Percentiles rank a stretch among this genome's conserved stretches.
These are phyloP conservation scores for Niebla homalea DNA, from an alignment of 495 filamentous ascomycete species.

Conservation along the genomic window DNA sequence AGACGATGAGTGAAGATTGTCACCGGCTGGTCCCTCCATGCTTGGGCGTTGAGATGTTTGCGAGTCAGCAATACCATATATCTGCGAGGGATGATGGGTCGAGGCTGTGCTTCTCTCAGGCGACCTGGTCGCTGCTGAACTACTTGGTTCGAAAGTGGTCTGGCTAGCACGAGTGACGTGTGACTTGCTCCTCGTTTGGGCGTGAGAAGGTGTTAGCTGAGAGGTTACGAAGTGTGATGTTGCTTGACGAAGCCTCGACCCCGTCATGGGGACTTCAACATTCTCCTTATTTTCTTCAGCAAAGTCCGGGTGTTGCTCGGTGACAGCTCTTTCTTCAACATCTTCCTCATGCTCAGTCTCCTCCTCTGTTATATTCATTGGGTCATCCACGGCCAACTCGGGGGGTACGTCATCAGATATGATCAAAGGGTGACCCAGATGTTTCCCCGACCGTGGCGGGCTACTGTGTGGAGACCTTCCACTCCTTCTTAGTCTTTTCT, in stretches of 20 bases:
- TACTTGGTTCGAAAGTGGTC: constrained; percentile 1
- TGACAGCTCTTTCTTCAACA: constrained; percentile 15
- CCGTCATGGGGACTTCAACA: constrained; percentile 19
- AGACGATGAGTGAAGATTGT: constrained; percentile 7
- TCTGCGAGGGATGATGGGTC: constrained; percentile 5
- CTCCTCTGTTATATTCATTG: constrained; percentile 29
- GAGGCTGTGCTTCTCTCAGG: constrained; percentile 17
- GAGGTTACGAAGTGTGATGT: constrained; percentile 30
- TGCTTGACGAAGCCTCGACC: constrained; percentile 26
- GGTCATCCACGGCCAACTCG: constrained; percentile 4
- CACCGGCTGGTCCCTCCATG: constrained; percentile 4
- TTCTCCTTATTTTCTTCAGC: constrained; percentile 42
- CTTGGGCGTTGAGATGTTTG: constrained; percentile 28
- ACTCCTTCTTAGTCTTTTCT: background rate
- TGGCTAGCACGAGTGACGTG: constrained; percentile 12
- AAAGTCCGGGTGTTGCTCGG: constrained; percentile 22
- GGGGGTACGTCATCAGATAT: constrained; percentile 13
- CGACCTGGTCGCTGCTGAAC: background rate
- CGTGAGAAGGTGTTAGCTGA: constrained; percentile 15
- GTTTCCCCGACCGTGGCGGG: background rate
- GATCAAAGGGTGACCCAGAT: constrained; percentile 6
- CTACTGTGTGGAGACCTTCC: background rate
- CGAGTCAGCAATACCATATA: constrained; percentile 32
- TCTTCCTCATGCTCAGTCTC: constrained; percentile 41
- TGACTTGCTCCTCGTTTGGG: background rate